Percentiles rank a stretch among this genome's conserved stretches.
Evolutionary conservation across 75 land plant species (phyloP).

Genomic region (Pseudotsuga menziesii): DNA sequence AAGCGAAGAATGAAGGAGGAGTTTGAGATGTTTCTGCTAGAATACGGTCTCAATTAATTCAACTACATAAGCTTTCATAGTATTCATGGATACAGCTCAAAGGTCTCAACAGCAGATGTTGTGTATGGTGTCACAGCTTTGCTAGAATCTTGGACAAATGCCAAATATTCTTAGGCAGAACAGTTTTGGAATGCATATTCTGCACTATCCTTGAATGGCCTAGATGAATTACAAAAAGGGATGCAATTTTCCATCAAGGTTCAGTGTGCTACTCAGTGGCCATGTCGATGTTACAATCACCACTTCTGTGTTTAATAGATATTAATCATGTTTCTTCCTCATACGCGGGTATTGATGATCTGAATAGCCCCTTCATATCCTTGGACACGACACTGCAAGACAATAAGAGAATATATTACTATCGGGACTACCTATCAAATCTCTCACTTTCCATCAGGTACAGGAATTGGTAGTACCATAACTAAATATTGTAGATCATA

Average conservation of each 20-base stretch:
- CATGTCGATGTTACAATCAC: not conserved
- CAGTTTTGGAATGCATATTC: conserved; percentile 71
- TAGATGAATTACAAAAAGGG: conserved; percentile 56
- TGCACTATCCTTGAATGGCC: conserved; percentile 64
- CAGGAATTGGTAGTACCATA: no score
- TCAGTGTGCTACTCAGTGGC: conserved; percentile 56
- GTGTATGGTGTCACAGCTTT: conserved; percentile 92
- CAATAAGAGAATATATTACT: conserved; percentile 57
- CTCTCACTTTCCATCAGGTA: conserved; percentile 62
- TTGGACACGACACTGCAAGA: conserved; percentile 49
- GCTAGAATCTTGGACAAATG: conserved; percentile 61
- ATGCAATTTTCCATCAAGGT: conserved; percentile 86
- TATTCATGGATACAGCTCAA: conserved; percentile 74
- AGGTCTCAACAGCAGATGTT: conserved; percentile 96
- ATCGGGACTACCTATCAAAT: conserved; percentile 65
- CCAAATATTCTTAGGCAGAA: conserved; percentile 46
- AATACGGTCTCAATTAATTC: conserved; percentile 76
- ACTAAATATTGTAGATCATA: no score
- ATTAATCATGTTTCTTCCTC: not conserved
- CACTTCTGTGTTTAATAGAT: not conserved
- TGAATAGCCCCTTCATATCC: conserved; percentile 26
- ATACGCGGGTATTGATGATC: conserved; percentile 82
- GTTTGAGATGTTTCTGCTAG: conserved; percentile 66
- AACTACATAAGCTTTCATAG: conserved; percentile 80
- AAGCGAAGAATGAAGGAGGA: conserved; percentile 69